phyloP scores from a whole-genome alignment of 169 alveolate species.

The Plasmodium coatneyi region DNA sequence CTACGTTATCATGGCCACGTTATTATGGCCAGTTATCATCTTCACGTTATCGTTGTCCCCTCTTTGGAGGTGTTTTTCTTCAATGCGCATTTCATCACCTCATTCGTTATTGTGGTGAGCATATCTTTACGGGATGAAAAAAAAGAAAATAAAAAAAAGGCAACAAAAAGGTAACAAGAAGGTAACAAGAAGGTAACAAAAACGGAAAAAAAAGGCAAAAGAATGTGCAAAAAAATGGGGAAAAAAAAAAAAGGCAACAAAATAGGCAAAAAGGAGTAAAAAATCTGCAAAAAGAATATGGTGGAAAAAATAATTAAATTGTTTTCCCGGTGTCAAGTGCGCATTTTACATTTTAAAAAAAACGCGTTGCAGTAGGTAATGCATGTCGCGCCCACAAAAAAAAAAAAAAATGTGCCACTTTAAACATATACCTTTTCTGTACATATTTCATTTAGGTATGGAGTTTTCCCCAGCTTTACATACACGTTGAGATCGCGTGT shows the following conservation, averaged over 20 bases:
- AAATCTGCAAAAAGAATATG: neutral
- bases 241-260: neutral
- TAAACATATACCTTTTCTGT: neutral
- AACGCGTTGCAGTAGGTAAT: neutral
- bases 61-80: neutral
- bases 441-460: neutral
- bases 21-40: neutral
- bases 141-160: neutral
- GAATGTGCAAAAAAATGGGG: neutral
- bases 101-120: neutral
- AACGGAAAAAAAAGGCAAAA: neutral
- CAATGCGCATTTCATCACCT: conserved; percentile 2
- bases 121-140: neutral
- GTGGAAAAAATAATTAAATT: neutral
- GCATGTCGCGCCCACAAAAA: neutral
- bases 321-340: neutral
- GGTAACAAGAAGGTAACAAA: neutral
- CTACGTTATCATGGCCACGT: neutral
- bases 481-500: neutral
- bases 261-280: neutral
- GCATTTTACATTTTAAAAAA: neutral
- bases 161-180: neutral
- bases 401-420: neutral
- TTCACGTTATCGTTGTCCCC: neutral
- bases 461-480: neutral